A percentile compares a stretch with the other conserved stretches of the same genome.
phyloP scores from a whole-genome alignment of 768 basidiomycete species.

The Phaffia tasmanica region DNA sequence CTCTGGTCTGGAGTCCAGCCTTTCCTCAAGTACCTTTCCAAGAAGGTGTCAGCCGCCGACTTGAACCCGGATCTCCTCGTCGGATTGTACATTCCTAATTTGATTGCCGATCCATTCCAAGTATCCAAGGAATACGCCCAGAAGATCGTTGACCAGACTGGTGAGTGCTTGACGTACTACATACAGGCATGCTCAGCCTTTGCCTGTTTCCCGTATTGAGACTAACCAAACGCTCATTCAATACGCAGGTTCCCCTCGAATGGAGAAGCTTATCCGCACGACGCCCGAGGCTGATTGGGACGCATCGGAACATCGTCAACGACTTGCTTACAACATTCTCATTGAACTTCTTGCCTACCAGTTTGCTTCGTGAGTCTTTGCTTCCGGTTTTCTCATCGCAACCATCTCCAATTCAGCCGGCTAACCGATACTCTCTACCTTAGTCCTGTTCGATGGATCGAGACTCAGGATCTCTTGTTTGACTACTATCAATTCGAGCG shows the following conservation, averaged over 20 bases:
- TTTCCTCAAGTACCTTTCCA: conserved; percentile 55
- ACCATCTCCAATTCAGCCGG: not conserved
- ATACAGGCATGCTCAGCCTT: not conserved
- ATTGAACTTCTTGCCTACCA: conserved; percentile 96
- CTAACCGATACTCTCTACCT: not conserved
- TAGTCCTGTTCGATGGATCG: conserved; percentile 84
- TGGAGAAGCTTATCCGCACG: conserved; percentile 83
- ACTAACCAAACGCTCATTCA: conserved; percentile 33
- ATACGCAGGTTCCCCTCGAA: conserved; percentile 61
- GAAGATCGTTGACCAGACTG: conserved; percentile 82
- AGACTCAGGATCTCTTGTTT: conserved; percentile 94
- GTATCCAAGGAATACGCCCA: conserved; percentile 64
- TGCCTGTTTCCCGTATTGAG: not conserved
- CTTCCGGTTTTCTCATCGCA: not conserved
- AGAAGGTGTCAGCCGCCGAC: conserved; percentile 87
- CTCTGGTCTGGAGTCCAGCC: conserved; percentile 97
- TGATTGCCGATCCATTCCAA: conserved; percentile 47
- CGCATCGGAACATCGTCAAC: conserved; percentile 67
- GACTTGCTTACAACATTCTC: conserved; percentile 87
- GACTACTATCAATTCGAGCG: conserved; percentile 75
- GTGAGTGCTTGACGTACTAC: not conserved
- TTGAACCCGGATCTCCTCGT: conserved; percentile 90
- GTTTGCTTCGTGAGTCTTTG: conserved; percentile 45
- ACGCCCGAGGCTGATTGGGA: conserved; percentile 93
- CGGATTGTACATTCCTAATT: conserved; percentile 93